phyloP scores from a whole-genome alignment of 108 stramenopile genomes.

The Cyclotella cryptica region DNA sequence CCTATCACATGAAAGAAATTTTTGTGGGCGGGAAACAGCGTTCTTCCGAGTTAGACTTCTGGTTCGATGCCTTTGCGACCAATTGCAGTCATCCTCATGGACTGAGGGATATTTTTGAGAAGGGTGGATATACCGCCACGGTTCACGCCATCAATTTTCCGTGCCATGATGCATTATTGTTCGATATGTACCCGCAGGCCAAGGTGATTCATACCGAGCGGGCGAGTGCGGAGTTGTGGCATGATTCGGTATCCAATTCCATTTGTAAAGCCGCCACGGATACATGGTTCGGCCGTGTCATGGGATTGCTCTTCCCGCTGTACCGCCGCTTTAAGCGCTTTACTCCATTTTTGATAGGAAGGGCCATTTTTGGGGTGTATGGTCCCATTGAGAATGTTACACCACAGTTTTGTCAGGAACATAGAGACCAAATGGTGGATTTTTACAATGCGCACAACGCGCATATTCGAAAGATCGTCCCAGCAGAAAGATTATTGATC shows the following conservation, averaged over 20 bases:
- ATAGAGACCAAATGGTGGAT: background rate
- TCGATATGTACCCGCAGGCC: too few relatives aligned
- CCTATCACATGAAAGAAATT: too few relatives aligned
- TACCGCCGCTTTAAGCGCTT: slow-evolving; percentile 14
- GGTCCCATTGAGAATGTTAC: slow-evolving; percentile 16
- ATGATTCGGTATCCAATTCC: too few relatives aligned
- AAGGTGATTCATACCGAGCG: slow-evolving; percentile 61
- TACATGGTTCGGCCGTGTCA: slow-evolving; percentile 33
- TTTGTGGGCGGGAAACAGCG: background rate
- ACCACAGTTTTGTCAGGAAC: slow-evolving; percentile 16
- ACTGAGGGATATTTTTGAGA: slow-evolving; percentile 3
- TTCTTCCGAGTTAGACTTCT: slow-evolving; percentile 17
- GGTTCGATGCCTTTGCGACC: slow-evolving; percentile 1
- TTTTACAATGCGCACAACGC: too few relatives aligned
- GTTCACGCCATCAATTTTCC: too few relatives aligned
- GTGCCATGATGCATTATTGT: too few relatives aligned
- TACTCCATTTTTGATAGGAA: slow-evolving; percentile 5
- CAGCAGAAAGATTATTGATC: slow-evolving; percentile 42
- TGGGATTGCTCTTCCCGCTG: slow-evolving; percentile 36
- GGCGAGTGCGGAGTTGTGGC: slow-evolving; percentile 38
- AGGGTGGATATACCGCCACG: slow-evolving; percentile 46
- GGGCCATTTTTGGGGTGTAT: slow-evolving; percentile 34
- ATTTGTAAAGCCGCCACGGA: slow-evolving; percentile 1
- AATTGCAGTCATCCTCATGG: background rate
- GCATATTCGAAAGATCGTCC: slow-evolving; percentile 24